These are phyloP conservation scores for Spinacia oleracea DNA, from an alignment of 179 eudicot species.

Conservation along the genomic window DNA sequence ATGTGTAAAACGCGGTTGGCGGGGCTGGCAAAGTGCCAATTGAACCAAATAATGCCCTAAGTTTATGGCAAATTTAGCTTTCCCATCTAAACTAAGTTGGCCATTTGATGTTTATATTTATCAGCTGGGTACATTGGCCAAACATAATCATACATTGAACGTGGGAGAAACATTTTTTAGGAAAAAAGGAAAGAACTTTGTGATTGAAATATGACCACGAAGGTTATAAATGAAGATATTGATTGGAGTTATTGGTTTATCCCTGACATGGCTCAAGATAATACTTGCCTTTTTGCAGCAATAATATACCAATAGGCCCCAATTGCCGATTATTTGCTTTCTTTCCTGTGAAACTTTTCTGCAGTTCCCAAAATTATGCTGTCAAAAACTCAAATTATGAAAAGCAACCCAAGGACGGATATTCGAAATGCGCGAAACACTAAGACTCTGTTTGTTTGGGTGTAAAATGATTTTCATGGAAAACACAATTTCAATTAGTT, in stretches of 20 bases:
- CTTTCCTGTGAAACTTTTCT: not conserved
- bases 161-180: not conserved
- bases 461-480: too few species aligned
- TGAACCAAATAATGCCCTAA: slow-evolving; percentile 1
- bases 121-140: not conserved
- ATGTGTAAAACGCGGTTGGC: too few species aligned
- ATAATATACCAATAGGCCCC: not conserved
- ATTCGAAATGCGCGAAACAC: not conserved
- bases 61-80: not conserved
- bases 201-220: not conserved
- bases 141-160: not conserved
- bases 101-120: not conserved
- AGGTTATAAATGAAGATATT: not conserved
- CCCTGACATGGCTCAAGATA: not conserved
- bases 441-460: too few species aligned
- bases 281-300: not conserved
- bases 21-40: not conserved
- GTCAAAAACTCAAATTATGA: too few species aligned
- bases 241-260: not conserved
- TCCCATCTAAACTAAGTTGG: not conserved
- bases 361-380: not conserved
- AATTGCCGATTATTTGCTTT: not conserved
- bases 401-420: too few species aligned
- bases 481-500: too few species aligned
- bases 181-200: not conserved